Evolutionary conservation across 2,329 filamentous ascomycete species (phyloP).

Genomic region (Diplodia sapinea): DNA sequence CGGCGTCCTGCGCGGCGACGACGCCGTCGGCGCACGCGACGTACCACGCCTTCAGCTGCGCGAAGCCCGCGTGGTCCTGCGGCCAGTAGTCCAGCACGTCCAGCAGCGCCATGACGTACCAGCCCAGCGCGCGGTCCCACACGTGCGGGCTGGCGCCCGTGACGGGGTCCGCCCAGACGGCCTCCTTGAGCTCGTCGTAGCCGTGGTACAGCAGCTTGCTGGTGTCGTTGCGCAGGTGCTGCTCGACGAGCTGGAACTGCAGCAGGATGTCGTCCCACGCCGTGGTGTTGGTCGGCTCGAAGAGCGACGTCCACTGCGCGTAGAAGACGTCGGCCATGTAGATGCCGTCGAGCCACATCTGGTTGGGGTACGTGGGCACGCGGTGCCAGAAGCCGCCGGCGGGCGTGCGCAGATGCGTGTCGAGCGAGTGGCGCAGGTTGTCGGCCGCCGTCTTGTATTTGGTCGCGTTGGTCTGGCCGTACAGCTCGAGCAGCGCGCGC

Average conservation of each 20-base stretch:
- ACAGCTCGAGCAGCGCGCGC: conserved; percentile 59
- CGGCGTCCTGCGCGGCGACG: conserved; percentile 26
- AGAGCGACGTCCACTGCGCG: conserved; percentile 47
- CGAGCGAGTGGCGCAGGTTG: conserved; percentile 54
- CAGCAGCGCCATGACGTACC: conserved; percentile 50
- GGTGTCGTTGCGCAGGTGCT: conserved; percentile 44
- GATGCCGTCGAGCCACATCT: conserved; percentile 60
- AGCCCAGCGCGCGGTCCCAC: conserved; percentile 47
- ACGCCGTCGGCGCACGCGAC: conserved; percentile 40
- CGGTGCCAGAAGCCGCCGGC: conserved; percentile 62
- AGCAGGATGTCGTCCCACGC: conserved; percentile 53
- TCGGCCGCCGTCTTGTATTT: conserved; percentile 59
- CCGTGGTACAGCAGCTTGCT: conserved; percentile 45
- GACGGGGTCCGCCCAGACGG: conserved; percentile 45
- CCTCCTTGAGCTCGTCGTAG: conserved; percentile 44
- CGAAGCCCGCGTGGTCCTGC: conserved; percentile 46
- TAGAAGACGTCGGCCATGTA: conserved; percentile 51
- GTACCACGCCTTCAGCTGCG: conserved; percentile 48
- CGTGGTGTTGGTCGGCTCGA: conserved; percentile 46
- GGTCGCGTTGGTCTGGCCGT: conserved; percentile 50
- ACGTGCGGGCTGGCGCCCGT: conserved; percentile 47
- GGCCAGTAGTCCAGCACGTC: conserved; percentile 58
- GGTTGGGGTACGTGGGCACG: conserved; percentile 27
- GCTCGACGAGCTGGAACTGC: conserved; percentile 46
- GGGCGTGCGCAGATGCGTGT: conserved; percentile 57